Evolutionary conservation across 495 filamentous ascomycete genomes (phyloP).

Genomic region (Daldinia decipiens): DNA sequence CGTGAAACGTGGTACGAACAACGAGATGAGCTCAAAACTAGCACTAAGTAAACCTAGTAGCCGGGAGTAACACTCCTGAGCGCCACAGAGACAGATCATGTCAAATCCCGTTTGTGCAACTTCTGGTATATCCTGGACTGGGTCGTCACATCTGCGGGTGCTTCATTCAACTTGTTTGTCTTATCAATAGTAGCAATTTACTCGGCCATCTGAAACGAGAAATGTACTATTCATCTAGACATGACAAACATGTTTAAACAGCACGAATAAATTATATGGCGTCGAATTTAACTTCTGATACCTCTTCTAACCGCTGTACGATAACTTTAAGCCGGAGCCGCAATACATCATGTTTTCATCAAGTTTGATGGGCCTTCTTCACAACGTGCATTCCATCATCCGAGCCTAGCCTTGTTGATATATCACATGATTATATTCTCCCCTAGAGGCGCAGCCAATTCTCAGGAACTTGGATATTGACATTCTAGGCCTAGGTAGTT

Average conservation of each 20-base stretch:
- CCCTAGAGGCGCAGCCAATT: background rate
- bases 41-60: background rate
- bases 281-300: background rate
- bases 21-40: background rate
- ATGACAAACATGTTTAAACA: background rate
- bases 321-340: background rate
- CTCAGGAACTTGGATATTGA: background rate
- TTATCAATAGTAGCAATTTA: background rate
- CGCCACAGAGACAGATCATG: background rate
- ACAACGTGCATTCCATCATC: background rate
- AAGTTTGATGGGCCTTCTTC: background rate
- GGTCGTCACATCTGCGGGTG: background rate
- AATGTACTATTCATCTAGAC: background rate
- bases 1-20: background rate
- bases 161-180: slow-evolving; percentile 1
- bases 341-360: background rate
- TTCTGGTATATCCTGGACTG: background rate
- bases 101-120: background rate
- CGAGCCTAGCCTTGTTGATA: background rate
- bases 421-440: background rate
- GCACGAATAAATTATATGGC: background rate
- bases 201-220: background rate
- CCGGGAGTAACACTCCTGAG: background rate
- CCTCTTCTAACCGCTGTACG: no score
- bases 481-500: background rate